Evolutionary conservation across 805 yeast genomes (phyloP).

Genomic region (Candida ascalaphidarum): DNA sequence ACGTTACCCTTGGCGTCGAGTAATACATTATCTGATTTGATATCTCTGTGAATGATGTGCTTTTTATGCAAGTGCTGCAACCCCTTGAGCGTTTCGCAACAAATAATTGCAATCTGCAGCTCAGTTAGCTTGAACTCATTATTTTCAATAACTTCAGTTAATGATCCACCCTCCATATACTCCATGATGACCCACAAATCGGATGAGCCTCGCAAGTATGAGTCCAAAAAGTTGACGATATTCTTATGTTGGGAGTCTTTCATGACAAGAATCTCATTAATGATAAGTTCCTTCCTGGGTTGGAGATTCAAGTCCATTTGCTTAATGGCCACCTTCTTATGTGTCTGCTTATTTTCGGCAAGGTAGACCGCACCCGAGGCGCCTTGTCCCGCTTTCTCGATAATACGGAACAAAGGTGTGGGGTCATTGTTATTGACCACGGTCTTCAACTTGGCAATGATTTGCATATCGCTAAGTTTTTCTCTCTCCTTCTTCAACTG

Average conservation of each 20-base stretch:
- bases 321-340: conserved; percentile 80
- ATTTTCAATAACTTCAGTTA: conserved; percentile 92
- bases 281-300: conserved; percentile 90
- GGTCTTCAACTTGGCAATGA: conserved; percentile 69
- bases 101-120: conserved; percentile 85
- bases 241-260: conserved; percentile 91
- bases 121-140: conserved; percentile 67
- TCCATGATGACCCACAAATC: conserved; percentile 98
- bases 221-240: conserved; percentile 90
- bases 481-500: conserved; percentile 33
- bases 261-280: conserved; percentile 95
- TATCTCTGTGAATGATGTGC: conserved; percentile 73
- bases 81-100: conserved; percentile 86
- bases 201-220: conserved; percentile 67
- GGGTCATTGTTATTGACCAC: conserved; percentile 86
- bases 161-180: conserved; percentile 97
- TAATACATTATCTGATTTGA: conserved; percentile 38
- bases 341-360: conserved; percentile 50
- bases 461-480: conserved; percentile 74
- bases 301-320: conserved; percentile 90
- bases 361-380: conserved; percentile 94
- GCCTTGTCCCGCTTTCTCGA: conserved; percentile 93
- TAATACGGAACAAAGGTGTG: conserved; percentile 64
- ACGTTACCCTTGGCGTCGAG: conserved; percentile 35
- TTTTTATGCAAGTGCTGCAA: conserved; percentile 85